phyloP scores from a whole-genome alignment of 805 yeast genomes.

The Grigorovia yakushimaensis region DNA sequence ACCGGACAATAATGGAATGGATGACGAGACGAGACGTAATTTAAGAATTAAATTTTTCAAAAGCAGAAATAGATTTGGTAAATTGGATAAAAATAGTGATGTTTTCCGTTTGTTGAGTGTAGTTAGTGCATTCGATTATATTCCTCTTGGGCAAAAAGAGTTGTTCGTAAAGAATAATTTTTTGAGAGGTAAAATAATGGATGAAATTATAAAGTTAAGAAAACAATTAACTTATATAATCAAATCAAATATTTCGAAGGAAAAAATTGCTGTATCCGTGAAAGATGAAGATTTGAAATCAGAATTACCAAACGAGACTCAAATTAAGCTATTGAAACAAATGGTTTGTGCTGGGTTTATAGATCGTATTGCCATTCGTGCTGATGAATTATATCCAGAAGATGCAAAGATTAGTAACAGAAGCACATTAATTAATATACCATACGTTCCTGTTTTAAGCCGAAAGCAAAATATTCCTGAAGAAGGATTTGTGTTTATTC shows the following conservation, averaged over 20 bases:
- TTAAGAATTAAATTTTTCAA: slow-evolving; percentile 44
- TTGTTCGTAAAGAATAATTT: slow-evolving; percentile 52
- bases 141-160: slow-evolving; percentile 37
- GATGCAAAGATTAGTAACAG: slow-evolving; percentile 54
- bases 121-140: slow-evolving; percentile 79
- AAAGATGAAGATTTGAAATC: slow-evolving; percentile 39
- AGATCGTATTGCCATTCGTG: slow-evolving; percentile 82
- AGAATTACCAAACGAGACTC: slow-evolving; percentile 58
- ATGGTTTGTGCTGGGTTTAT: slow-evolving; percentile 88
- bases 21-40: slow-evolving; percentile 32
- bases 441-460: slow-evolving; percentile 49
- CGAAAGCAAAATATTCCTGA: slow-evolving; percentile 33
- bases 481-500: slow-evolving; percentile 59
- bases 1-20: slow-evolving; percentile 12
- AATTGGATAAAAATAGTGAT: slow-evolving; percentile 68
- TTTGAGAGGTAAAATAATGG: slow-evolving; percentile 70
- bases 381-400: slow-evolving; percentile 54
- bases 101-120: slow-evolving; percentile 67
- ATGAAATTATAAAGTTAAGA: slow-evolving; percentile 73
- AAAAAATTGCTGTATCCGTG: slow-evolving; percentile 43
- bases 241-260: slow-evolving; percentile 50
- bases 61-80: slow-evolving; percentile 51
- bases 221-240: slow-evolving; percentile 72
- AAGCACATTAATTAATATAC: slow-evolving; percentile 47
- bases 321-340: slow-evolving; percentile 74